These are phyloP conservation scores for Pseudogymnoascus destructans DNA, from an alignment of 2,329 filamentous ascomycete genomes.

Conservation along the genomic window DNA sequence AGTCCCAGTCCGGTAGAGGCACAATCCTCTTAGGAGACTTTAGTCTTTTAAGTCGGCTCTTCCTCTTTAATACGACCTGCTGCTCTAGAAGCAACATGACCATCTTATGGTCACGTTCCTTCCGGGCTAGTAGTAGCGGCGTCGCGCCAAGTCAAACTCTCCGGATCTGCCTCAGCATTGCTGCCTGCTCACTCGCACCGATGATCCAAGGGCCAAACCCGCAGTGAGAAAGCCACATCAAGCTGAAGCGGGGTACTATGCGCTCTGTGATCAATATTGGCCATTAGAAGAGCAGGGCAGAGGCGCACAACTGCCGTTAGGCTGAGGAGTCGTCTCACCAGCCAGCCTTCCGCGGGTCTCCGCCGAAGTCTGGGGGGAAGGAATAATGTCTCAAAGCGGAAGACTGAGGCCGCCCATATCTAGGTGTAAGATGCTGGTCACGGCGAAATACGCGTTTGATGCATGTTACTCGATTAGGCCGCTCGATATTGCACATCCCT, in stretches of 20 bases:
- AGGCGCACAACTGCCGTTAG: conserved; percentile 3
- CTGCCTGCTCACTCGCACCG: background rate
- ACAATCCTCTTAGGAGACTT: no score
- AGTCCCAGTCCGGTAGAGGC: no score
- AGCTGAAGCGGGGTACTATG: conserved; percentile 1
- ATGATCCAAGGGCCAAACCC: background rate
- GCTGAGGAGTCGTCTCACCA: conserved; percentile 1
- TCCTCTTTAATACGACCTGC: no score
- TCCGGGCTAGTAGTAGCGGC: no score
- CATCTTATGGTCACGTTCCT: no score
- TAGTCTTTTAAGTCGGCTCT: no score
- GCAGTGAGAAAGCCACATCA: background rate
- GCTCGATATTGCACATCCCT: background rate
- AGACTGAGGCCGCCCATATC: conserved; percentile 5
- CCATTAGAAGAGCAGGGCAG: background rate
- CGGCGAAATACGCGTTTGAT: conserved; percentile 3
- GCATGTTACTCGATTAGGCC: conserved; percentile 8
- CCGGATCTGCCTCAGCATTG: background rate
- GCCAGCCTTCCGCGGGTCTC: background rate
- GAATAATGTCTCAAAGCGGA: conserved; percentile 7
- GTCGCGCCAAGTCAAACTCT: background rate
- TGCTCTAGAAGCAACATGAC: no score
- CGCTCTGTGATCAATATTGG: background rate
- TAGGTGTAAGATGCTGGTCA: conserved; percentile 1
- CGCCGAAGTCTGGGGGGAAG: conserved; percentile 6